Conservation (phyloP, 345 rosid species). For the Odontarrhena argentea region DNA sequence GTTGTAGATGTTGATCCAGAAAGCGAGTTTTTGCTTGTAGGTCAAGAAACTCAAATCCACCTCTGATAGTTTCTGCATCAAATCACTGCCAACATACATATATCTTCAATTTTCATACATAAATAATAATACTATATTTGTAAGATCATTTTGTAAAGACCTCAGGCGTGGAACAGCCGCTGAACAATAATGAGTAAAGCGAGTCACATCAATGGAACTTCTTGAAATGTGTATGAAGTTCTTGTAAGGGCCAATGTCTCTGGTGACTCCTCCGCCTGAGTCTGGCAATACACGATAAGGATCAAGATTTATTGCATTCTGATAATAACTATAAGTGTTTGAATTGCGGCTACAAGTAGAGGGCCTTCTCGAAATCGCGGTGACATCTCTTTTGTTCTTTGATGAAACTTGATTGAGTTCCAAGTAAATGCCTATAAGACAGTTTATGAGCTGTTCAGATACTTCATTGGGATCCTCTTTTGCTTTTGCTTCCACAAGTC, state of each 20-base stretch:
- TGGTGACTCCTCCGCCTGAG: constrained; percentile 46
- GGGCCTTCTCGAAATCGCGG: constrained; percentile 33
- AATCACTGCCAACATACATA: constrained; percentile 50
- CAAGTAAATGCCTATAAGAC: constrained; percentile 70
- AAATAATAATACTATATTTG: neutral
- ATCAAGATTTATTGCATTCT: constrained; percentile 56
- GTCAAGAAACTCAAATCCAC: constrained; percentile 73
- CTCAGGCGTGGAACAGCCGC: constrained; percentile 48
- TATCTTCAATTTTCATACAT: neutral
- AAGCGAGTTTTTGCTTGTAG: constrained; percentile 91
- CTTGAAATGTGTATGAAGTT: constrained; percentile 71
- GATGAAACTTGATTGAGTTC: constrained; percentile 56
- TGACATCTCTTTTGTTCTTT: constrained; percentile 45
- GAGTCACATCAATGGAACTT: constrained; percentile 53
- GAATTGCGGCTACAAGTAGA: constrained; percentile 36
- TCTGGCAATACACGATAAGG: constrained; percentile 69
- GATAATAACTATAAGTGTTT: constrained; percentile 37
- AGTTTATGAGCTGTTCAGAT: constrained; percentile 71
- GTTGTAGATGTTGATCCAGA: constrained; percentile 90
- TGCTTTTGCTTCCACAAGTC: constrained; percentile 41
- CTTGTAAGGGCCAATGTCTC: constrained; percentile 83
- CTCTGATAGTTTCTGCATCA: constrained; percentile 61
- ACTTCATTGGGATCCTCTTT: constrained; percentile 66
- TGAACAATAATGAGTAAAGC: constrained; percentile 47
- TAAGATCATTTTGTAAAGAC: constrained; percentile 37